phyloP scores from a whole-genome alignment of 257 asterid species.

The Linderniella brevidens region DNA sequence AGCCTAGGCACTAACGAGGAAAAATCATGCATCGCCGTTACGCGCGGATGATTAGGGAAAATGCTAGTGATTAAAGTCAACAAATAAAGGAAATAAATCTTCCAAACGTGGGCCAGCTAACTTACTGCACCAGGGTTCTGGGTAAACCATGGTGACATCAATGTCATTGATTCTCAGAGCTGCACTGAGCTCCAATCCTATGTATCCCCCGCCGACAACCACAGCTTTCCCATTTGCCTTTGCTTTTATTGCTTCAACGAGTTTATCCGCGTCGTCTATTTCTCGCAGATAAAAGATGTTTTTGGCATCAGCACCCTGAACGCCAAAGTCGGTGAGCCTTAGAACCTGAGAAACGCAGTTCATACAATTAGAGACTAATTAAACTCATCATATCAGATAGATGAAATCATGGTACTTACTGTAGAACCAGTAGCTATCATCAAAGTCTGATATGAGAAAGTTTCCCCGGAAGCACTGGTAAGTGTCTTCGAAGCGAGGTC shows the following conservation, averaged over 20 bases:
- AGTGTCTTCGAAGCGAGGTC: slow-evolving; percentile 76
- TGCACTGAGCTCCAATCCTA: slow-evolving; percentile 93
- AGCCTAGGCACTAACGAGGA: slow-evolving; percentile 58
- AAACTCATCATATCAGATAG: neutral
- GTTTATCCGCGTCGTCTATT: slow-evolving; percentile 81
- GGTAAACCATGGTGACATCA: slow-evolving; percentile 78
- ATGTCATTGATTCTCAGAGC: slow-evolving; percentile 54
- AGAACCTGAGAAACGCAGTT: slow-evolving; percentile 38
- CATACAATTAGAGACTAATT: too few species aligned
- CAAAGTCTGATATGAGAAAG: slow-evolving; percentile 37
- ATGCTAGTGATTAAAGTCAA: neutral
- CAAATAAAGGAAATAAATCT: neutral
- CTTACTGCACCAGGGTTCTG: slow-evolving; percentile 97
- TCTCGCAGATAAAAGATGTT: slow-evolving; percentile 81
- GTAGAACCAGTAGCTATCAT: slow-evolving; percentile 84
- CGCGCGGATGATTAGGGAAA: too few species aligned
- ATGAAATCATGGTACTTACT: slow-evolving; percentile 19
- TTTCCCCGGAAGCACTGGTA: slow-evolving; percentile 50
- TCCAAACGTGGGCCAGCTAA: neutral
- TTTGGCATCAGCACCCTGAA: slow-evolving; percentile 76
- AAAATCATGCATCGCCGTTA: too few species aligned
- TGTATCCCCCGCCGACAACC: slow-evolving; percentile 94
- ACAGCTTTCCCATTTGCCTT: slow-evolving; percentile 76
- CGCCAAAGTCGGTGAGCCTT: slow-evolving; percentile 67
- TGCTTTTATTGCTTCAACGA: slow-evolving; percentile 65